phyloP scores from a whole-genome alignment of 108 stramenopile genomes.

The Parietichytrium sp. region DNA sequence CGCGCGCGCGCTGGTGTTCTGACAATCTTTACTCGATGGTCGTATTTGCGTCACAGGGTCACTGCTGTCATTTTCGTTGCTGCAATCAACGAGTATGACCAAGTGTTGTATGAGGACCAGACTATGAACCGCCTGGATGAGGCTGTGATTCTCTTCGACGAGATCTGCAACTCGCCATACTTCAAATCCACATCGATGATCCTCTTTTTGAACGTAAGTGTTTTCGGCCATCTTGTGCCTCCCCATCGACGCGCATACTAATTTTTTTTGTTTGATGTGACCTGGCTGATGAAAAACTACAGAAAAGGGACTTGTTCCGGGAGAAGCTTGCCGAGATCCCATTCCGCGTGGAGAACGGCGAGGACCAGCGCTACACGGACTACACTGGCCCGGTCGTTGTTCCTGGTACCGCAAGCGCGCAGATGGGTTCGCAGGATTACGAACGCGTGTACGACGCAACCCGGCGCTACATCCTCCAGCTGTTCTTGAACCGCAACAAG shows the following conservation, averaged over 20 bases:
- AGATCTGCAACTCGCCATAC: slow-evolving; percentile 66
- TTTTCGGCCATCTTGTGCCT: slow-evolving; percentile 55
- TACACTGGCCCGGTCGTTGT: slow-evolving; percentile 17
- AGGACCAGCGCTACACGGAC: slow-evolving; percentile 37
- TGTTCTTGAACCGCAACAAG: slow-evolving; percentile 61
- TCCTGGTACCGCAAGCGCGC: not conserved
- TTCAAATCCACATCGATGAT: slow-evolving; percentile 73
- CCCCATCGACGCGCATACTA: too few relatives aligned
- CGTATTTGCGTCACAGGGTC: slow-evolving; percentile 72
- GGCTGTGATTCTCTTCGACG: slow-evolving; percentile 87
- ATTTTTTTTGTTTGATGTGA: too few relatives aligned
- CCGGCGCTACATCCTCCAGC: slow-evolving; percentile 68
- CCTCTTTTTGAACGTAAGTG: slow-evolving; percentile 72
- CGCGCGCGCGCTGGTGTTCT: not conserved
- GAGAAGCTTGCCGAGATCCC: slow-evolving; percentile 59
- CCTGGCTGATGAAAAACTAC: too few relatives aligned
- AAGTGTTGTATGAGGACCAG: slow-evolving; percentile 88
- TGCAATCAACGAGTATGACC: slow-evolving; percentile 91
- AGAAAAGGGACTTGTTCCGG: slow-evolving; percentile 69
- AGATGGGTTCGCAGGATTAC: slow-evolving; percentile 10
- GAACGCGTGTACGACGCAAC: slow-evolving; percentile 64
- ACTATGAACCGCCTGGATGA: slow-evolving; percentile 94
- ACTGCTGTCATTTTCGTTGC: slow-evolving; percentile 98
- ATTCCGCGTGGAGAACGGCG: slow-evolving; percentile 37
- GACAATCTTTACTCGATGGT: not conserved